A percentile compares a stretch with the other conserved stretches of the same genome.
These are phyloP conservation scores for Paracoccidioides lutzii DNA, from an alignment of 2,329 filamentous ascomycete genomes.

Conservation along the genomic window DNA sequence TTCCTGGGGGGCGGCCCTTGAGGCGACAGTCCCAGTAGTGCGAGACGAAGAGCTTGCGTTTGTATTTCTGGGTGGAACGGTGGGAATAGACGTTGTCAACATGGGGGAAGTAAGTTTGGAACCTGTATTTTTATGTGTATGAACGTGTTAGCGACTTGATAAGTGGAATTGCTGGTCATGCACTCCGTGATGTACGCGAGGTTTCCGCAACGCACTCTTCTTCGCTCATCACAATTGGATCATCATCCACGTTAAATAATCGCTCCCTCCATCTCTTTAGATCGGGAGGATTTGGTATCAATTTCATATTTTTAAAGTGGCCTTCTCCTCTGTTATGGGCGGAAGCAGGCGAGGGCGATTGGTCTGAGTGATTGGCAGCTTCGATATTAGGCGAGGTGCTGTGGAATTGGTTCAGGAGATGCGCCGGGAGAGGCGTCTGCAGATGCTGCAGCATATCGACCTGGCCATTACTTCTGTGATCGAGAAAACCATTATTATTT, in stretches of 20 bases:
- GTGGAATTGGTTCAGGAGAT: conserved; percentile 13
- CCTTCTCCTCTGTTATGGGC: conserved; percentile 15
- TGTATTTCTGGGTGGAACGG: conserved; percentile 67
- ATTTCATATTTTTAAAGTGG: conserved; percentile 32
- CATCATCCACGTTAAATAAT: conserved; percentile 58
- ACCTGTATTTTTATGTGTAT: conserved; percentile 35
- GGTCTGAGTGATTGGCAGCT: conserved; percentile 2
- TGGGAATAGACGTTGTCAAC: conserved; percentile 78
- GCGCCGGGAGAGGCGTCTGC: conserved; percentile 10
- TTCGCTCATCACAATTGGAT: conserved; percentile 57
- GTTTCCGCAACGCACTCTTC: conserved; percentile 46
- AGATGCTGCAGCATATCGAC: conserved; percentile 12
- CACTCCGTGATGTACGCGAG: not conserved
- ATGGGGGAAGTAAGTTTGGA: conserved; percentile 69
- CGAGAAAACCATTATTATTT: conserved; percentile 5
- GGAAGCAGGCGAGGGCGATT: not conserved
- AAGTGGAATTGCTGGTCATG: not conserved
- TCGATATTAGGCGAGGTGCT: conserved; percentile 15
- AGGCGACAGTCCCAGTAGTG: conserved; percentile 78
- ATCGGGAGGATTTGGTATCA: conserved; percentile 54
- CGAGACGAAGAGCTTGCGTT: conserved; percentile 68
- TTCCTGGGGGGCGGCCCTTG: conserved; percentile 66
- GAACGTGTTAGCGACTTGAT: not conserved
- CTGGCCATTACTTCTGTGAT: conserved; percentile 8
- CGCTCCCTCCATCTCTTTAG: conserved; percentile 57